Evolutionary conservation across 441 rosid genomes (phyloP).

Genomic region (Corymbia citriodora): DNA sequence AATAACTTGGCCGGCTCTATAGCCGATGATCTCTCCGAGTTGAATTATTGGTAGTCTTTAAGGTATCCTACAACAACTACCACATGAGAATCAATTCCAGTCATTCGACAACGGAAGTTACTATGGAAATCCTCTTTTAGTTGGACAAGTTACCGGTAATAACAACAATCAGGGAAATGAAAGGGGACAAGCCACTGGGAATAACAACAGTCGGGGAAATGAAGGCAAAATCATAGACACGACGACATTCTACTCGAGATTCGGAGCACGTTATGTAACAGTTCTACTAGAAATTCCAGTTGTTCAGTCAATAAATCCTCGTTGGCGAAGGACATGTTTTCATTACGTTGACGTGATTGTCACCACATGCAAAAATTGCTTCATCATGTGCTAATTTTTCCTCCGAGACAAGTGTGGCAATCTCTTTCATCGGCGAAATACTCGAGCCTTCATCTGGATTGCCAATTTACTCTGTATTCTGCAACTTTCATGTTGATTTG

Average conservation of each 20-base stretch:
- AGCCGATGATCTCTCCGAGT: background rate
- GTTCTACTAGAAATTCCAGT: background rate
- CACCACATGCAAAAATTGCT: background rate
- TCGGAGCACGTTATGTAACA: accelerated
- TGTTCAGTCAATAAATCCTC: background rate
- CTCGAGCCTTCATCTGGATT: background rate
- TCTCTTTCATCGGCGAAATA: background rate
- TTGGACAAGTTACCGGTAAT: background rate
- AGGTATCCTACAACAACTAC: background rate
- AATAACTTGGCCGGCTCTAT: background rate
- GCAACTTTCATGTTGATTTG: background rate
- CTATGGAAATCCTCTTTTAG: background rate
- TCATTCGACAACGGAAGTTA: background rate
- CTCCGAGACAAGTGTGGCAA: background rate
- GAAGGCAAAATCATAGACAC: background rate
- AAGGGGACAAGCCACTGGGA: background rate
- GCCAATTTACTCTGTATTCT: background rate
- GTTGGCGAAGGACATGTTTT: background rate
- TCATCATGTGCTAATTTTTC: background rate
- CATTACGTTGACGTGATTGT: background rate
- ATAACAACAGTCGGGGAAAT: background rate
- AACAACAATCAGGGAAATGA: background rate
- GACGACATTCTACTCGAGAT: background rate
- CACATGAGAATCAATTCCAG: background rate
- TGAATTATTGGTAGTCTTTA: background rate